Base-by-base conservation (phyloP, 2,329 filamentous ascomycete species). In the Alternaria triticimaculans region DNA sequence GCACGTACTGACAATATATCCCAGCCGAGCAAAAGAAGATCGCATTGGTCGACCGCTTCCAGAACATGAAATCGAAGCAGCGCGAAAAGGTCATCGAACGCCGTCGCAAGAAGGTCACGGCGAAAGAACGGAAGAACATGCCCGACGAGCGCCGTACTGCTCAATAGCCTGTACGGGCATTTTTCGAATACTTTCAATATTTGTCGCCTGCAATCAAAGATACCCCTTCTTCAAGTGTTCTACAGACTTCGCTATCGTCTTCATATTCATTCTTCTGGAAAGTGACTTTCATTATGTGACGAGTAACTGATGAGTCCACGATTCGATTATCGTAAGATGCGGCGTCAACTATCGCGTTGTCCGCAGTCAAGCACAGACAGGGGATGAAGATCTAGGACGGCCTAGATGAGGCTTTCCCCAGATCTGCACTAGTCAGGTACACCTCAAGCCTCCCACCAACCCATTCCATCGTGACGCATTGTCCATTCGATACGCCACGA, bases 31-130 rank as follows among this genome's bases (percentile, higher is more conserved):
- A 96, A 84, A 97, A 96, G 89, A 93, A 95, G 85, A 85, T 90
- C 80, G 85, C 94, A 60, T 83, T 97, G 66, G 84, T 92, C 76
- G 90, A 96, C 73, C 89, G 91, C 78, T 97, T 92, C 81, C 87
- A 90, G 72, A 87, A 88, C 63, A 91, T 98, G 90, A 96, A 92
- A 81, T 91, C 91, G 77, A 91, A 90, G 78, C 90, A 97, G 81
- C 87, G 94, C 63, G 92, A 96, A 66, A 91, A 90, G 83, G 89
- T 90, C 14, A 92, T 98, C 74, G 93, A 96, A 85, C 87, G 92
- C 78, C 89, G 91, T 82, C 85, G 93, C 80, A 97, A 97, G 90
- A 97, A 97, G 90, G 84, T 93, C 57, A 89, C 92, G 1, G 85
- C 88, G 10, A 95, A 91, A 84, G 96, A 98, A 86, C 92, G 92